Base-by-base conservation (phyloP, 2,329 filamentous ascomycete species). In the Ophiognomonia clavigignenti-juglandacearum region DNA sequence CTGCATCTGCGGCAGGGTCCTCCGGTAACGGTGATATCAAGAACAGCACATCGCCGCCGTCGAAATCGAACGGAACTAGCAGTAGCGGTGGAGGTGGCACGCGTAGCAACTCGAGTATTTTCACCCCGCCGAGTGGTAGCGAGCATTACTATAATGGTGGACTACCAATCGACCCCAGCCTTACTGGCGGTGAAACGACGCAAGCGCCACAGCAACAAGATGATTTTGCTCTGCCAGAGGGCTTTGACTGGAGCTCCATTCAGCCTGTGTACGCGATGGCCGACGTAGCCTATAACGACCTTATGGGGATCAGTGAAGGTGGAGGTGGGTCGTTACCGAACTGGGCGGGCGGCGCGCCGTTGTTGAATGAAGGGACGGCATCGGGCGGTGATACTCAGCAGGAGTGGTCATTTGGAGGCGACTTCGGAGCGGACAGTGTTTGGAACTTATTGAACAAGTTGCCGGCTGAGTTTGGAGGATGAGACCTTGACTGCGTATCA, bases 231-330 rank as follows among this genome's bases (percentile, higher is more conserved):
- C 54, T 72, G 35, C 71, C 73, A 2, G 62, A 64, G 6, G 62
- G 67, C 46, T 74, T 77, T 50, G 71, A 75, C 54, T 72, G 80
- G 55, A 63, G 71, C 19, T 63, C 65, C 10, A 69, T 83, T 48
- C 70, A 74, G 53, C 75, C 77, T 14, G 69, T 81, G 49, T 80
- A 78, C 45, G 74, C 78, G 0, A 78, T 75, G 48, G 71, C 73
- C 18, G 78, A 82, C 53, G 63, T 83, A 5, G 62, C 78, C 1
- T 81, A 75, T 56, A 78, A 82, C 53, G 72, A 81, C 27, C 63
- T 82, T 4, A 70, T 67, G 11, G 73, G 68, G n/a, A 63, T 70
- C 10, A 60, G 61, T 52, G 7, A 42, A 53, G 29, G 50, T 61
- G 26, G 54, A 57, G 19, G 16, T 19, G n/a, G 32, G 32, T 52